A percentile compares a stretch with the other conserved stretches of the same genome.
Evolutionary conservation across 2,329 filamentous ascomycete species (phyloP).

Genomic region (Coniosporium tulheliwenetii): DNA sequence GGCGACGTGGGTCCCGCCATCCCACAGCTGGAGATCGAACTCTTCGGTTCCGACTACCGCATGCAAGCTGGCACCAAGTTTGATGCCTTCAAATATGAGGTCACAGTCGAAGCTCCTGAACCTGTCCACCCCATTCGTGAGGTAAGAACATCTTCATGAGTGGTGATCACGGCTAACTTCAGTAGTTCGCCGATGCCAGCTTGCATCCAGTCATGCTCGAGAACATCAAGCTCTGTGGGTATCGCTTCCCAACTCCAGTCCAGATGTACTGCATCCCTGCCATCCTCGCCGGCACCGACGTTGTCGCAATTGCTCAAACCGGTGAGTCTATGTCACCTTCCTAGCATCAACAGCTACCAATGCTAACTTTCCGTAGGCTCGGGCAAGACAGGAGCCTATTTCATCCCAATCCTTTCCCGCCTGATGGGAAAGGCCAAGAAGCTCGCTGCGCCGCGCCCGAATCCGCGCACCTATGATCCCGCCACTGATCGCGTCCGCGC

Average conservation of each 20-base stretch:
- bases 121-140: slow-evolving; percentile 31
- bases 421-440: slow-evolving; percentile 94
- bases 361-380: slow-evolving; percentile 46
- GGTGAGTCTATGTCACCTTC: slow-evolving; percentile 38
- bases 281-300: slow-evolving; percentile 58
- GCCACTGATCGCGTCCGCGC: slow-evolving; percentile 44
- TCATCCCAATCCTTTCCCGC: slow-evolving; percentile 77
- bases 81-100: slow-evolving; percentile 40
- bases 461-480: slow-evolving; percentile 30
- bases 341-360: not conserved
- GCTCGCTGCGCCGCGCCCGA: slow-evolving; percentile 62
- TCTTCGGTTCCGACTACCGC: slow-evolving; percentile 48
- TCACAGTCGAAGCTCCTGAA: slow-evolving; percentile 32
- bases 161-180: slow-evolving; percentile 1
- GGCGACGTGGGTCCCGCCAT: slow-evolving; percentile 70
- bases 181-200: slow-evolving; percentile 56
- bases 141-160: slow-evolving; percentile 20
- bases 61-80: slow-evolving; percentile 46
- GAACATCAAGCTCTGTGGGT: slow-evolving; percentile 62
- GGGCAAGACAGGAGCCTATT: slow-evolving; percentile 86
- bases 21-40: slow-evolving; percentile 52
- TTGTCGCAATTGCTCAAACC: slow-evolving; percentile 84
- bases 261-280: slow-evolving; percentile 76
- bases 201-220: slow-evolving; percentile 70
- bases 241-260: slow-evolving; percentile 64